Conservation (phyloP, 805 yeast genomes). For the Candida nemodendra region DNA sequence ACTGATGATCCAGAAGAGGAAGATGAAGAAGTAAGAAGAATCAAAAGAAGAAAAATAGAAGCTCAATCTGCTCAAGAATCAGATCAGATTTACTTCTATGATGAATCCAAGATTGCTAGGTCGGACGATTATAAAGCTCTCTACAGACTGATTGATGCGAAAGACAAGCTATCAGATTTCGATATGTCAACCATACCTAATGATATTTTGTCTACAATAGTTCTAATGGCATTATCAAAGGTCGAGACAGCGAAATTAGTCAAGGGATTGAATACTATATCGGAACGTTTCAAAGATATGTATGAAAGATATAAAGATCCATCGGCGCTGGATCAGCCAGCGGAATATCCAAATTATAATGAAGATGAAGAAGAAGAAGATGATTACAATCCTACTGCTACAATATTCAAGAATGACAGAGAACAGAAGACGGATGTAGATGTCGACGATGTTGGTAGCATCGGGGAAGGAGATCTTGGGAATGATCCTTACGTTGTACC, state of each 20-base stretch:
- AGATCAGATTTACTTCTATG: conserved; percentile 22
- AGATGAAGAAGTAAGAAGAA: conserved; percentile 24
- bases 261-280: conserved; percentile 67
- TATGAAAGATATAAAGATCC: conserved; percentile 12
- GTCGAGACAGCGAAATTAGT: conserved; percentile 52
- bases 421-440: conserved; percentile 16
- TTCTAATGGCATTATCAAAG: conserved; percentile 60
- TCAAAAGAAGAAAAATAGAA: conserved; percentile 24
- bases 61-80: conserved; percentile 19
- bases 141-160: conserved; percentile 62
- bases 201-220: conserved; percentile 62
- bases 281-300: conserved; percentile 50
- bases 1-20: conserved; percentile 49
- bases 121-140: conserved; percentile 57
- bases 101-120: conserved; percentile 34
- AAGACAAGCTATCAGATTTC: conserved; percentile 58
- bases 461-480: conserved; percentile 23
- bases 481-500: conserved; percentile 45
- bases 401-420: conserved; percentile 6
- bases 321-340: conserved; percentile 5
- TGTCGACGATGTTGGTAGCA: conserved; percentile 29
- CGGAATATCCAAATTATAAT: not conserved
- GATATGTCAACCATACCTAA: conserved; percentile 70
- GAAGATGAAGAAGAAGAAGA: conserved; percentile 2
- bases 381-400: conserved; percentile 4